These are phyloP conservation scores for Pseudozyma pruni DNA, from an alignment of 1,284 basidiomycete species.

Conservation along the genomic window DNA sequence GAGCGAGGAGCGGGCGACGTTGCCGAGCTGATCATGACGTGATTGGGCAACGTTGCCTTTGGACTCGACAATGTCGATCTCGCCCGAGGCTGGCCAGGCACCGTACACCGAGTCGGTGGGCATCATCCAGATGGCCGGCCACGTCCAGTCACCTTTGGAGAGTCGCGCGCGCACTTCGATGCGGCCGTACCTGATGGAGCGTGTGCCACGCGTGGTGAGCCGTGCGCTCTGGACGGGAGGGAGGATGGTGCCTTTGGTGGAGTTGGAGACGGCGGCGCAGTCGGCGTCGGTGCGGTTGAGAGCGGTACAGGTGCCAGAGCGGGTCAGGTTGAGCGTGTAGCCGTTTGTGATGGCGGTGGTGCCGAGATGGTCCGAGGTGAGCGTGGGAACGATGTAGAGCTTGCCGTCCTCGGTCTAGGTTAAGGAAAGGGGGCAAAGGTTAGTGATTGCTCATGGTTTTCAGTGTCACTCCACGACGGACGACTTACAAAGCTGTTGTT, in stretches of 20 bases:
- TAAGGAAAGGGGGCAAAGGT: no score
- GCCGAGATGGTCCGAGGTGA: no score
- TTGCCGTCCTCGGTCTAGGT: no score
- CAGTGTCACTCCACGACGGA: no score
- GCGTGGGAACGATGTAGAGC: no score
- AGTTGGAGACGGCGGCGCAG: no score
- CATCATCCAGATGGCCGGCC: constrained; percentile 86
- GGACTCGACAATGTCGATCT: constrained; percentile 83
- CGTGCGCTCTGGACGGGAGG: constrained; percentile 83
- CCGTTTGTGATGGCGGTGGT: no score
- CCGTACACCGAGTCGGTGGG: constrained; percentile 77
- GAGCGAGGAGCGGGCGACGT: constrained; percentile 76
- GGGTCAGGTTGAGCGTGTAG: no score
- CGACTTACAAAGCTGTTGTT: constrained; percentile 5
- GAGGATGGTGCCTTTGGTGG: no score
- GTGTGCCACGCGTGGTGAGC: constrained; percentile 75
- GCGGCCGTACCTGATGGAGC: constrained; percentile 80
- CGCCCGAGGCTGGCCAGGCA: constrained; percentile 79
- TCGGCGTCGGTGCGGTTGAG: no score
- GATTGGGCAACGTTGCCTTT: constrained; percentile 69
- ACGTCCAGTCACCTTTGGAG: constrained; percentile 78
- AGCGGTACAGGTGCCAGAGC: no score
- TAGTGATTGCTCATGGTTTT: no score
- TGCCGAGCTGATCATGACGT: constrained; percentile 75
- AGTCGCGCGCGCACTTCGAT: constrained; percentile 84